Evolutionary conservation across 202 grass and related monocot species (phyloP), one percentile per base, ranked within the genome.

Genomic region (Musa balbisiana): DNA sequence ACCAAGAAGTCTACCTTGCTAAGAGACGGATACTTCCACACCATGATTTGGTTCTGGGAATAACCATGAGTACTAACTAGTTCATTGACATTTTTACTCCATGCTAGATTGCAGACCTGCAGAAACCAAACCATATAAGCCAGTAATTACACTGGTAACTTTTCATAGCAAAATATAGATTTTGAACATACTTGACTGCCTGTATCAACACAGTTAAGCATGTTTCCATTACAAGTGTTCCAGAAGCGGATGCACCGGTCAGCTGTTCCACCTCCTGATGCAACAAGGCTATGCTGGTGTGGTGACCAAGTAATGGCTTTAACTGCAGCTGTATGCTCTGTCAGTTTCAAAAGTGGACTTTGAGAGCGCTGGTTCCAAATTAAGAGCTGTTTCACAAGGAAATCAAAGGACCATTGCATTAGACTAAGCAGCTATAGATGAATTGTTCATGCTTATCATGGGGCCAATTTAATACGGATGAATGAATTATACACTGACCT

Each of bases 291-390:
- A 60, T 92, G 91, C 80, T 98, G 94, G 84, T 98, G 94, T 0
- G 94, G 94, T 8, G 91, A 98, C 94, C 94, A 98, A 0, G 94
- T 74, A 80, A 98, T 98, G 72, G 94, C 94, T 85, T 98, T 98
- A 17, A 98, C 87, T 1, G 94, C 91, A 43, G 94, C 91, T 16
- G 94, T 92, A 77, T 98, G 94, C 77, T 98, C 72, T 76, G 94
- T 92, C 52, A 98, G 76, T 23, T 83, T 82, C 78, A 92, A 71
- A 22, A 90, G 64, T 0, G 94, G 94, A 52, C 91, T 87, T 43
- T 98, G 91, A 23, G 94, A 98, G 54, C 88, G 84, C 20, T 98
- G 94, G 72, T 93, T 98, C 94, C 94, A 98, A 26, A 98, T 88
- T 71, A 98, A 67, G 10, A 98, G 87, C 80, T 98, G 66, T 68